Evolutionary conservation across 2,329 filamentous ascomycete species (phyloP).

Genomic region (Trichoderma koningiopsis): DNA sequence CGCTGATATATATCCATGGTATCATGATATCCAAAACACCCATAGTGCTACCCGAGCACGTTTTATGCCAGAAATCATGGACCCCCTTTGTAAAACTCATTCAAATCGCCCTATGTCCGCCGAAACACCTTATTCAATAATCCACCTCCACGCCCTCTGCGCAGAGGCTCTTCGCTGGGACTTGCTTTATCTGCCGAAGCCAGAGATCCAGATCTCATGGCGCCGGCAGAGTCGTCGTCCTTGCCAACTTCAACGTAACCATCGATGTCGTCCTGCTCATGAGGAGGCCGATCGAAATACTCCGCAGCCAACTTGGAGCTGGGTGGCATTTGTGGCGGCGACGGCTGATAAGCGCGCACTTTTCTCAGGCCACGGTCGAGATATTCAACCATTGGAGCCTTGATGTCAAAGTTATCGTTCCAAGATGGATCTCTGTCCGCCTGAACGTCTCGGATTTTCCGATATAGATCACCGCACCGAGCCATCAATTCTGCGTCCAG

Average conservation of each 20-base stretch:
- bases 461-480: slow-evolving; percentile 49
- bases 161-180: slow-evolving; percentile 26
- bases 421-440: slow-evolving; percentile 29
- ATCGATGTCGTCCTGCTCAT: slow-evolving; percentile 36
- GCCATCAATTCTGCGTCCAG: slow-evolving; percentile 53
- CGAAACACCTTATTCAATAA: slow-evolving; percentile 44
- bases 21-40: slow-evolving; percentile 19
- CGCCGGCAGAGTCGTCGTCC: slow-evolving; percentile 29
- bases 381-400: slow-evolving; percentile 52
- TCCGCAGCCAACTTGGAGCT: slow-evolving; percentile 39
- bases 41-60: neutral
- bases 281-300: slow-evolving; percentile 34
- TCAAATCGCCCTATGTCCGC: slow-evolving; percentile 28
- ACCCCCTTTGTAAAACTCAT: neutral
- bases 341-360: slow-evolving; percentile 40
- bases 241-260: slow-evolving; percentile 42
- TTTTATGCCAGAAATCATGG: slow-evolving; percentile 8
- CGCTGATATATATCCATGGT: slow-evolving; percentile 6
- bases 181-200: neutral
- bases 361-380: slow-evolving; percentile 51
- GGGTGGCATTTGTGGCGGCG: slow-evolving; percentile 30
- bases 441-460: slow-evolving; percentile 46
- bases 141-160: slow-evolving; percentile 36
- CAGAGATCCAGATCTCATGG: neutral
- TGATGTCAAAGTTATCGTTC: slow-evolving; percentile 46